Evolutionary conservation across 306 rosid species (phyloP).

Genomic region (Betula pendula): DNA sequence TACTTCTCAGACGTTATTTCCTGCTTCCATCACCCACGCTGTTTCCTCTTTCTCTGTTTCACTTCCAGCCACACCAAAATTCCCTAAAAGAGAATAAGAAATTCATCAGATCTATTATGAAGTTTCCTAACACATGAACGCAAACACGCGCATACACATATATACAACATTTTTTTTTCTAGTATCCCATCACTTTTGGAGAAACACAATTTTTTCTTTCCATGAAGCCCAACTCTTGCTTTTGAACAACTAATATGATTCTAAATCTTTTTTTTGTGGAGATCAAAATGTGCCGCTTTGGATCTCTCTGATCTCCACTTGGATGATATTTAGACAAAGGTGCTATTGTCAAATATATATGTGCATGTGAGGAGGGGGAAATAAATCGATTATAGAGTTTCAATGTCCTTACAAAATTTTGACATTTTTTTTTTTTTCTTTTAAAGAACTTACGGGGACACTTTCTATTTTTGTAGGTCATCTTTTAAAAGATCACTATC

Average conservation of each 20-base stretch:
- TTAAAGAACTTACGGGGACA: neutral
- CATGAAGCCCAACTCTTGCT: neutral
- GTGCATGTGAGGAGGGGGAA: constrained; percentile 5
- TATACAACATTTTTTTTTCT: neutral
- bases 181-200: neutral
- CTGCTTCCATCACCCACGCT: neutral
- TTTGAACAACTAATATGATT: constrained; percentile 2
- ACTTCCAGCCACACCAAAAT: neutral
- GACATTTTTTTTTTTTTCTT: neutral
- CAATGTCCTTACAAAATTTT: neutral
- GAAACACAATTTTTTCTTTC: neutral
- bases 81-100: neutral
- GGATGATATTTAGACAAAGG: neutral
- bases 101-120: too few species aligned
- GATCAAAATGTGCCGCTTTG: neutral
- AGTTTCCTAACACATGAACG: neutral
- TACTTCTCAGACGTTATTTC: neutral
- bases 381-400: neutral
- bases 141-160: neutral
- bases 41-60: neutral
- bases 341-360: neutral
- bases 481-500: constrained; percentile 76
- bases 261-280: neutral
- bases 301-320: neutral
- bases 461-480: constrained; percentile 50